These are phyloP conservation scores for Trypanosoma melophagium DNA, from an alignment of 208 protist species.

Conservation along the genomic window DNA sequence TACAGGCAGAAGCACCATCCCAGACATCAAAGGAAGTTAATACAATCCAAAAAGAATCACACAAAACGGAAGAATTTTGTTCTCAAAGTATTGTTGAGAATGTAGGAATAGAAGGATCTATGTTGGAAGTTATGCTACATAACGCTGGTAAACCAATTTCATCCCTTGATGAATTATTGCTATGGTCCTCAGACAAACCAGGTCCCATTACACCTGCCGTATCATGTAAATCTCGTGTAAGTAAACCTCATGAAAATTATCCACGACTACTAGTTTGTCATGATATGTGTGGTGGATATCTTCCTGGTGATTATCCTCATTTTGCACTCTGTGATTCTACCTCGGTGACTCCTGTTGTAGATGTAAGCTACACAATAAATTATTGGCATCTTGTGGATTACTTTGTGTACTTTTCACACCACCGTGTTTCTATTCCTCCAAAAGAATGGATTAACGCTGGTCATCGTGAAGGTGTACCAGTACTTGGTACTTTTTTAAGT, in stretches of 20 bases:
- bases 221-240: conserved; percentile 18
- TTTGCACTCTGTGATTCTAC: conserved; percentile 28
- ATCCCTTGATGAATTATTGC: conserved; percentile 17
- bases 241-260: background rate
- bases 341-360: conserved; percentile 14
- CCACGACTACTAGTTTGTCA: conserved; percentile 74
- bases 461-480: conserved; percentile 77
- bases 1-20: conserved; percentile 1
- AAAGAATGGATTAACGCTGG: conserved; percentile 71
- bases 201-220: conserved; percentile 23
- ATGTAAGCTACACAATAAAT: conserved; percentile 55
- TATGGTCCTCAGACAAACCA: background rate
- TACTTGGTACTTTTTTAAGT: conserved; percentile 85
- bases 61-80: background rate
- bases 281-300: conserved; percentile 77
- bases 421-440: conserved; percentile 81
- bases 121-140: conserved; percentile 20
- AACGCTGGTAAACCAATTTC: conserved; percentile 19
- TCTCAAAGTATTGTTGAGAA: background rate
- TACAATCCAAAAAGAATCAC: background rate
- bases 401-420: conserved; percentile 91
- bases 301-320: conserved; percentile 34
- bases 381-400: conserved; percentile 77
- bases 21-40: conserved; percentile 17
- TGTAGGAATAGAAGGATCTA: background rate